Evolutionary conservation across 768 basidiomycete species (phyloP).

Genomic region (Omphalotus guepiniiformis): DNA sequence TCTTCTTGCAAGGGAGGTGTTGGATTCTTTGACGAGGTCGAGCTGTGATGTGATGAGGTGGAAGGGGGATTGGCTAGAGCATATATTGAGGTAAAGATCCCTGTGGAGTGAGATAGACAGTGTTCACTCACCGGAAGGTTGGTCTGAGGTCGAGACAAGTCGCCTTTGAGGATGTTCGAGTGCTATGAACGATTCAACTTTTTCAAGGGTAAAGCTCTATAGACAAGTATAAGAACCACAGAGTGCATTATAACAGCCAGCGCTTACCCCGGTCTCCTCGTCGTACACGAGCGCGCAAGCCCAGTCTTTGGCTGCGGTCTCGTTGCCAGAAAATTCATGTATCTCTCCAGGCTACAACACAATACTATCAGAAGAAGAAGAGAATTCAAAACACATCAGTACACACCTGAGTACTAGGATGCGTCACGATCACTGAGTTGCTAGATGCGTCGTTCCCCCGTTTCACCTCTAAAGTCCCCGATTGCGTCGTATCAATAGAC

Average conservation of each 20-base stretch:
- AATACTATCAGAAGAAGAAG: not conserved
- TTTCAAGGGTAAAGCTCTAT: slow-evolving; percentile 71
- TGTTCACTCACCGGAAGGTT: slow-evolving; percentile 25
- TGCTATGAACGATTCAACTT: slow-evolving; percentile 62
- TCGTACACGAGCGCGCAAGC: slow-evolving; percentile 82
- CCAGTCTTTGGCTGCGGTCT: slow-evolving; percentile 57
- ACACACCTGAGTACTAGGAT: slow-evolving; percentile 60
- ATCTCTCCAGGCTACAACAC: slow-evolving; percentile 43
- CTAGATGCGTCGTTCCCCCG: slow-evolving; percentile 46
- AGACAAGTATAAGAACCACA: slow-evolving; percentile 7
- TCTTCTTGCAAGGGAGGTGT: slow-evolving; percentile 16
- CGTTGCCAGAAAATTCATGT: slow-evolving; percentile 54
- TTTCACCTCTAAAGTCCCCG: slow-evolving; percentile 62
- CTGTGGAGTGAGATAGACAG: slow-evolving; percentile 22
- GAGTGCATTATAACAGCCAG: not conserved
- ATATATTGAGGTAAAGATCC: not conserved
- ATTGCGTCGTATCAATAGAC: slow-evolving; percentile 60
- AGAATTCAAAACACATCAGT: too few relatives aligned
- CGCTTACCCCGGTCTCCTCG: slow-evolving; percentile 62
- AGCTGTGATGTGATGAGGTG: slow-evolving; percentile 11
- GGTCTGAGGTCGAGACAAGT: slow-evolving; percentile 23
- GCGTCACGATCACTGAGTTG: slow-evolving; percentile 50
- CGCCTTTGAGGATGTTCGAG: slow-evolving; percentile 30
- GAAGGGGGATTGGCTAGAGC: slow-evolving; percentile 11
- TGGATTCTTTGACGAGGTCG: not conserved